phyloP scores from a whole-genome alignment of 805 yeast species.

The Candida parachauliodes region DNA sequence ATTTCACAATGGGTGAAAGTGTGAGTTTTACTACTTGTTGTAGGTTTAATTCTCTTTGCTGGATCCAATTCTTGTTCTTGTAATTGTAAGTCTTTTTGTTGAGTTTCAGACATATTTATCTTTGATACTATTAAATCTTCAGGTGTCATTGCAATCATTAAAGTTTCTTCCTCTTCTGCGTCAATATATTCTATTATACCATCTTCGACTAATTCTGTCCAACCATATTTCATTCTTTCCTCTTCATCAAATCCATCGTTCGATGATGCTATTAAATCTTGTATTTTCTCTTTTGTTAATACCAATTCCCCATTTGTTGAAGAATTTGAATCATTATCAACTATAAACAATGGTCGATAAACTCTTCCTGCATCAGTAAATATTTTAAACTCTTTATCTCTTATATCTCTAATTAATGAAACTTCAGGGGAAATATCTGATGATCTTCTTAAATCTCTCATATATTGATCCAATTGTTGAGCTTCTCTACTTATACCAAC shows the following conservation, averaged over 20 bases:
- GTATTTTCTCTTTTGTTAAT: conserved; percentile 80
- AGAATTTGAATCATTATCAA: conserved; percentile 75
- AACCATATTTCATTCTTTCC: conserved; percentile 61
- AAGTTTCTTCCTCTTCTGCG: conserved; percentile 98
- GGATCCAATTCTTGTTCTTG: conserved; percentile 56
- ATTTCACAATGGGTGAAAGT: conserved; percentile 98
- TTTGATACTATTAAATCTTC: conserved; percentile 81
- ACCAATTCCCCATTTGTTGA: conserved; percentile 72
- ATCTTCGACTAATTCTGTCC: conserved; percentile 77
- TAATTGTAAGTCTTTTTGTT: conserved; percentile 38
- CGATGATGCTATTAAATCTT: conserved; percentile 59
- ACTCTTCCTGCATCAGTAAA: conserved; percentile 99
- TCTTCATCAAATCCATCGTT: conserved; percentile 59
- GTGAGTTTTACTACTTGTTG: conserved; percentile 48
- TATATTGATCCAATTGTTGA: conserved; percentile 82
- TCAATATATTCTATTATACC: conserved; percentile 96
- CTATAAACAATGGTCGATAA: conserved; percentile 92
- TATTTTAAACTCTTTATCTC: conserved; percentile 93
- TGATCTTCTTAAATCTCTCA: conserved; percentile 86
- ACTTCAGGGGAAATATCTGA: conserved; percentile 97
- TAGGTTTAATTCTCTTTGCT: conserved; percentile 81
- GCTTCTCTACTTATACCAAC: conserved; percentile 98
- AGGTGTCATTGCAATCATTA: conserved; percentile 97
- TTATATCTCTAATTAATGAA: conserved; percentile 91
- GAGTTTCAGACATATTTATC: conserved; percentile 36